These are phyloP conservation scores for Akanthomyces muscarius DNA, from an alignment of 2,329 filamentous ascomycete genomes.

Conservation along the genomic window DNA sequence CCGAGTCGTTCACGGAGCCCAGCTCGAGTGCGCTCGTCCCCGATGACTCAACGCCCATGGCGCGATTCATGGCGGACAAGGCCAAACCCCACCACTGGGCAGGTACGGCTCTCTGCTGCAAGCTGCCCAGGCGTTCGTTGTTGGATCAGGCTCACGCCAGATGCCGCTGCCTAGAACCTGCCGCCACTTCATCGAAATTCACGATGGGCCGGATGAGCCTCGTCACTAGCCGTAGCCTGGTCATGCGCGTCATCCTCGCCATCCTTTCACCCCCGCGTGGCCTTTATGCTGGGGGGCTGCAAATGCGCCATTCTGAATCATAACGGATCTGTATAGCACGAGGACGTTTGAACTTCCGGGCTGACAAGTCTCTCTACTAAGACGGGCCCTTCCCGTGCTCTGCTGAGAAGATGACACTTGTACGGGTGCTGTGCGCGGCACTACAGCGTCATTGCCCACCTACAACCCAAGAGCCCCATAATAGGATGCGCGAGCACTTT, in stretches of 20 bases:
- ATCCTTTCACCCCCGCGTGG: background rate
- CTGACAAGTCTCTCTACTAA: too few relatives aligned
- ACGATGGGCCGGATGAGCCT: background rate
- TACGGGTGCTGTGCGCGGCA: too few relatives aligned
- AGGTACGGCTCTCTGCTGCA: background rate
- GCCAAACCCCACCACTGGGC: background rate
- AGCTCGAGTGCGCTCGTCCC: background rate
- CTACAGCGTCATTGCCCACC: too few relatives aligned
- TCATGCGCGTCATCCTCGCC: conserved; percentile 5
- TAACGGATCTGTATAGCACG: background rate
- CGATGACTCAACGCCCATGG: conserved; percentile 8
- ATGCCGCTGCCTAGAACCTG: background rate
- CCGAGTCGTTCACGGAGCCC: background rate
- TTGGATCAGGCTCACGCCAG: background rate
- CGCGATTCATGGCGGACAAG: conserved; percentile 4
- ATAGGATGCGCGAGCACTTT: too few relatives aligned
- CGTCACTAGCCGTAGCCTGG: background rate
- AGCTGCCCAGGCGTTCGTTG: background rate
- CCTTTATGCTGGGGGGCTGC: background rate
- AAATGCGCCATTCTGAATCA: conserved; percentile 1
- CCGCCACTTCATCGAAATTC: background rate
- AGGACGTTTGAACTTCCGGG: background rate
- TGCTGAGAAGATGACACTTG: too few relatives aligned
- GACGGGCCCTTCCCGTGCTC: too few relatives aligned
- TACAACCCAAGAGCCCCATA: too few relatives aligned